Evolutionary conservation across 176 grass and related monocot species (phyloP).

Genomic region (Zizania latifolia): DNA sequence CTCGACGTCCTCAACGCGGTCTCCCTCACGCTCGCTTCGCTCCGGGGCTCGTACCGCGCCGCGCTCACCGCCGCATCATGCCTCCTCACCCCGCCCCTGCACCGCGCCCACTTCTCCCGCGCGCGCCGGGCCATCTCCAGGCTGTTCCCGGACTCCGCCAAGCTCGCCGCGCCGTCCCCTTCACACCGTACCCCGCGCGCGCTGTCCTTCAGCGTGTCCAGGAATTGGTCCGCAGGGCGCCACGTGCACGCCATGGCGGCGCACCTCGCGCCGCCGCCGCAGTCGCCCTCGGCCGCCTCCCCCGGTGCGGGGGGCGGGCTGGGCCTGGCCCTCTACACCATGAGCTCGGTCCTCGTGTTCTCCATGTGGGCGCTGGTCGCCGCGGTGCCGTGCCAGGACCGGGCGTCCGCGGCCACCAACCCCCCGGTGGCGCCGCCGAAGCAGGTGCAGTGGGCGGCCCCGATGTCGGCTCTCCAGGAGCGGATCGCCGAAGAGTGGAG

Average conservation of each 20-base stretch:
- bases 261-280: slow-evolving; percentile 45
- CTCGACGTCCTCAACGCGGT: slow-evolving; percentile 82
- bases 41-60: slow-evolving; percentile 63
- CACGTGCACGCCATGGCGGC: slow-evolving; percentile 57
- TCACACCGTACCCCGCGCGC: slow-evolving; percentile 18
- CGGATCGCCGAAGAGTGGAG: slow-evolving; percentile 59
- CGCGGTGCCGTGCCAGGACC: slow-evolving; percentile 64
- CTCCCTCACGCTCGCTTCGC: slow-evolving; percentile 61
- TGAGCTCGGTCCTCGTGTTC: slow-evolving; percentile 82
- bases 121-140: slow-evolving; percentile 66
- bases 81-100: slow-evolving; percentile 33
- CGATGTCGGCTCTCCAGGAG: slow-evolving; percentile 65
- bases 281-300: neutral
- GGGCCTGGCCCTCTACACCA: slow-evolving; percentile 74
- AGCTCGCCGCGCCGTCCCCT: neutral
- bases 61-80: slow-evolving; percentile 60
- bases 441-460: slow-evolving; percentile 60
- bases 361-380: slow-evolving; percentile 68
- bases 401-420: neutral
- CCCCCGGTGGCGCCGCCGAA: slow-evolving; percentile 42
- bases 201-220: slow-evolving; percentile 68
- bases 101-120: slow-evolving; percentile 52
- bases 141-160: slow-evolving; percentile 23
- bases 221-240: slow-evolving; percentile 66
- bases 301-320: slow-evolving; percentile 37